phyloP scores from a whole-genome alignment of 208 protist genomes.

The Tritrichomonas musculus region DNA sequence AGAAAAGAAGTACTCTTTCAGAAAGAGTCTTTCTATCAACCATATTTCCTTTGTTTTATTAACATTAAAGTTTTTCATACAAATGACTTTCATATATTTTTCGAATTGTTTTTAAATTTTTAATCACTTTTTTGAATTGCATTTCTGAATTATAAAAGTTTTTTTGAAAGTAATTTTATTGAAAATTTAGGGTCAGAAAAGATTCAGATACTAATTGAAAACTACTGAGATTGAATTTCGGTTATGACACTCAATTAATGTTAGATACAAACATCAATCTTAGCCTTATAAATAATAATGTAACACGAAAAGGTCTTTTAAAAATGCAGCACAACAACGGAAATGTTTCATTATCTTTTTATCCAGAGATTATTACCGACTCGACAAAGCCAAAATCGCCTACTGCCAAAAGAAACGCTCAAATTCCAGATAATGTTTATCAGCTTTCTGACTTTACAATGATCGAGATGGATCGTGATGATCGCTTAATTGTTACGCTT shows the following conservation, averaged over 20 bases:
- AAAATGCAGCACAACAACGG: conserved; percentile 33
- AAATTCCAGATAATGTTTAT: conserved; percentile 16
- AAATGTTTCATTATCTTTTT: conserved; percentile 22
- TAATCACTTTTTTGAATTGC: too few relatives aligned
- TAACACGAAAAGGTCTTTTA: not conserved
- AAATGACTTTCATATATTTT: too few relatives aligned
- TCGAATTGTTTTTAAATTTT: too few relatives aligned
- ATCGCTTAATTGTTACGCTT: conserved; percentile 1
- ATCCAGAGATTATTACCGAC: not conserved
- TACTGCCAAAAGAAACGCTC: not conserved
- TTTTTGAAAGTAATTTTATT: too few relatives aligned
- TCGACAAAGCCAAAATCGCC: not conserved
- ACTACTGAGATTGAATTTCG: too few relatives aligned
- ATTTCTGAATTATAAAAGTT: too few relatives aligned
- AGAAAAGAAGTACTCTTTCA: too few relatives aligned
- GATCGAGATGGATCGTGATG: conserved; percentile 17
- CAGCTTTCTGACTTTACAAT: conserved; percentile 23
- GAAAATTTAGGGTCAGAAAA: too few relatives aligned
- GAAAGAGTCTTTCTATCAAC: too few relatives aligned
- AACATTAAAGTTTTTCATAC: too few relatives aligned
- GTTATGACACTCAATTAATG: not conserved
- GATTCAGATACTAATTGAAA: too few relatives aligned
- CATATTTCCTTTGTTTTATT: too few relatives aligned
- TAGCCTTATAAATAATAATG: not conserved
- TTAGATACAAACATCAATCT: conserved; percentile 29